Evolutionary conservation across 257 asterid genomes (phyloP).

Genomic region (Avicennia marina): DNA sequence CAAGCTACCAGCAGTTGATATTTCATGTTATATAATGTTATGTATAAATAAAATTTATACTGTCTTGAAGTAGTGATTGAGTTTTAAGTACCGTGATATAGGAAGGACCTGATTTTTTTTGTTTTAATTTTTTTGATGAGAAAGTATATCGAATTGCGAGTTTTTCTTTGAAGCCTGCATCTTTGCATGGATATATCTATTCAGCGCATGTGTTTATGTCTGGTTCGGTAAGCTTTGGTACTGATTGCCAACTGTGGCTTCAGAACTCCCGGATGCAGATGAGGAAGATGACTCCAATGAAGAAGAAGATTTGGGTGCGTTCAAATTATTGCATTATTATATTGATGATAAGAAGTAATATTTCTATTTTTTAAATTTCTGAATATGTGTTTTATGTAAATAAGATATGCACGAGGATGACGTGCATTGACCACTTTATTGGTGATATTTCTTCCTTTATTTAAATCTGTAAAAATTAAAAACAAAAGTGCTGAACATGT

Average conservation of each 20-base stretch:
- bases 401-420: not conserved
- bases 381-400: not conserved
- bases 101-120: no score
- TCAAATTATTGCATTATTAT: conserved; percentile 14
- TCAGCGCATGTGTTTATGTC: not conserved
- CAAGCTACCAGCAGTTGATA: no score
- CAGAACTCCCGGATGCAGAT: conserved; percentile 85
- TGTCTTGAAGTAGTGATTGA: no score
- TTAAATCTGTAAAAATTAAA: not conserved
- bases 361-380: not conserved
- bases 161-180: no score
- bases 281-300: conserved; percentile 61
- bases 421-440: not conserved
- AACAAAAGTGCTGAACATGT: not conserved
- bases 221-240: not conserved
- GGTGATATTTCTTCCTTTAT: not conserved
- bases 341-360: not conserved
- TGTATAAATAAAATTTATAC: no score
- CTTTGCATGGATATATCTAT: not conserved
- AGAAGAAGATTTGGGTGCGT: conserved; percentile 41
- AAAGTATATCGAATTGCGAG: no score
- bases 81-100: no score
- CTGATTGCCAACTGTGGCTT: conserved; percentile 20
- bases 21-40: no score
- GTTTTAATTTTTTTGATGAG: no score